Evolutionary conservation across 2,329 filamentous ascomycete genomes (phyloP).

Genomic region (Ceratocystis alfenasii): DNA sequence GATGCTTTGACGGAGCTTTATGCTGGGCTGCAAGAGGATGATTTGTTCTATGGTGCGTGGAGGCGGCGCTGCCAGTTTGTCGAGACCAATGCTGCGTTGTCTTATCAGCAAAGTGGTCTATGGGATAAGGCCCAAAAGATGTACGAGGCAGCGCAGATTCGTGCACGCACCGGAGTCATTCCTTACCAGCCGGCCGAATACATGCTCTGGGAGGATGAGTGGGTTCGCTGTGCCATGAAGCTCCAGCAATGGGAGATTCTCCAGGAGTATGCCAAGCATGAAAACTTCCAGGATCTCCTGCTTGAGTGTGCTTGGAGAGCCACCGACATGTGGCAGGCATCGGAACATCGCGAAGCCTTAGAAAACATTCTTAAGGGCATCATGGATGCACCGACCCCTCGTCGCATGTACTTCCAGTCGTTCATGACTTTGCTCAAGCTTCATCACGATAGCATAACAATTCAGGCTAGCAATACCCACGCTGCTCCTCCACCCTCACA

Average conservation of each 20-base stretch:
- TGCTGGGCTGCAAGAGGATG: constrained; percentile 79
- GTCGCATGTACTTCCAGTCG: constrained; percentile 91
- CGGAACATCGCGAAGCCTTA: constrained; percentile 75
- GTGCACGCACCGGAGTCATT: constrained; percentile 87
- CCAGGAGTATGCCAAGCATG: constrained; percentile 94
- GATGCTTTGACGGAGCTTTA: constrained; percentile 95
- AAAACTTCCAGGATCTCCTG: constrained; percentile 93
- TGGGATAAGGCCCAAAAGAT: constrained; percentile 98
- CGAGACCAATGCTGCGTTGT: constrained; percentile 91
- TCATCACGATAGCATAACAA: constrained; percentile 37
- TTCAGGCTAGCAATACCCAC: constrained; percentile 48
- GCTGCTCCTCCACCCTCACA: constrained; percentile 39
- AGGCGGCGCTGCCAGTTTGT: constrained; percentile 88
- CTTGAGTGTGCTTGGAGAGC: constrained; percentile 93
- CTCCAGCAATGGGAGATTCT: constrained; percentile 98
- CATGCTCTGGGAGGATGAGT: constrained; percentile 99
- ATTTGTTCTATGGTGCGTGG: constrained; percentile 97
- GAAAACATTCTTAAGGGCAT: constrained; percentile 93
- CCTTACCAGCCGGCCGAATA: constrained; percentile 96
- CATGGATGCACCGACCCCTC: constrained; percentile 90
- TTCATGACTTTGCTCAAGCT: constrained; percentile 95
- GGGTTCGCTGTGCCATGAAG: constrained; percentile 95
- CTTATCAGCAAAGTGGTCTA: constrained; percentile 97
- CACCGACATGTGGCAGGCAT: constrained; percentile 84
- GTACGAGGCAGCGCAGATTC: constrained; percentile 94